Conservation (phyloP, 1,139 yeast species). For the Yueomyces sp. region DNA sequence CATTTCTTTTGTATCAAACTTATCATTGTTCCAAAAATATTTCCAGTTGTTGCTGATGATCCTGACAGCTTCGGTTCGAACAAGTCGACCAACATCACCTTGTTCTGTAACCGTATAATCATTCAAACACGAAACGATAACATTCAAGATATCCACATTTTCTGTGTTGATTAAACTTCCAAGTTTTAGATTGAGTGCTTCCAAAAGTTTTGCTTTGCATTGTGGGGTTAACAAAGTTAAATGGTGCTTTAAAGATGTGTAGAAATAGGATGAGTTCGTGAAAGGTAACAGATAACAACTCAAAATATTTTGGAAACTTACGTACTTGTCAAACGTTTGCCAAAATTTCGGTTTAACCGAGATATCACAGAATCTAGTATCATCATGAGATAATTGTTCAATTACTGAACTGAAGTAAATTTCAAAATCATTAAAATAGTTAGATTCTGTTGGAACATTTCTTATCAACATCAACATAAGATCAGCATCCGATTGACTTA, state of each 20-base stretch:
- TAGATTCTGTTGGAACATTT: constrained; percentile 4
- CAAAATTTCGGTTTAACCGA: constrained; percentile 8
- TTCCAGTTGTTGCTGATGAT: constrained; percentile 26
- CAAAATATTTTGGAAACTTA: constrained; percentile 11
- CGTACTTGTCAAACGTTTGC: constrained; percentile 8
- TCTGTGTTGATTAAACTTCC: neutral
- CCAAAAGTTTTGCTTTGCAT: constrained; percentile 12
- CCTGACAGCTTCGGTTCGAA: constrained; percentile 40
- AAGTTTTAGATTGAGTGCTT: constrained; percentile 5
- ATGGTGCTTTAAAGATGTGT: constrained; percentile 4
- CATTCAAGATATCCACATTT: constrained; percentile 1
- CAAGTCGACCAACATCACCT: constrained; percentile 72
- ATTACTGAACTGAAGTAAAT: constrained; percentile 1
- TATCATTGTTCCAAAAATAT: constrained; percentile 6
- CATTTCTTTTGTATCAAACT: neutral
- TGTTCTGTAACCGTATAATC: constrained; percentile 59
- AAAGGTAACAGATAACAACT: constrained; percentile 14
- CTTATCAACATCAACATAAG: constrained; percentile 4
- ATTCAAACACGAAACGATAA: constrained; percentile 29
- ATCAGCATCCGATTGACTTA: neutral
- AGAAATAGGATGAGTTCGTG: constrained; percentile 6
- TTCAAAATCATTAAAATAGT: constrained; percentile 2
- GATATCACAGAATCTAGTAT: constrained; percentile 1
- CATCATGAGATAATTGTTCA: neutral
- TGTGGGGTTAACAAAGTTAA: constrained; percentile 9